These are phyloP conservation scores for Solanum lycopersicoides DNA, from an alignment of 257 asterid genomes.

Conservation along the genomic window DNA sequence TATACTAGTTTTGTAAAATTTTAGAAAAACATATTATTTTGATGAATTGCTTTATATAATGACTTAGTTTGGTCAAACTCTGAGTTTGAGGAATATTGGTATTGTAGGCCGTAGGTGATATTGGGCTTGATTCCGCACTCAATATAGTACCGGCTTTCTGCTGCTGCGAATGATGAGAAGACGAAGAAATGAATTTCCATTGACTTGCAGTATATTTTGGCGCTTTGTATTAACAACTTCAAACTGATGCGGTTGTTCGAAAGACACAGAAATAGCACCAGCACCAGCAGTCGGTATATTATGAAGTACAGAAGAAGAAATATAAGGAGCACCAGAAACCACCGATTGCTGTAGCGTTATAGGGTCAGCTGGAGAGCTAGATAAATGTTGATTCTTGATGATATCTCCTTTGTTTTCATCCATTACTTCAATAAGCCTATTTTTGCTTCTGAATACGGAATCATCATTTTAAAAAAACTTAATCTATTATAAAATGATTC, in stretches of 20 bases:
- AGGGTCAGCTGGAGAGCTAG: constrained; percentile 12
- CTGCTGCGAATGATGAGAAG: background rate
- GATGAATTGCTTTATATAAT: no score
- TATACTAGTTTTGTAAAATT: no score
- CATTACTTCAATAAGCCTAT: constrained; percentile 1
- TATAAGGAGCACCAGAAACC: constrained; percentile 5
- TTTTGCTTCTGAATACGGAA: no score
- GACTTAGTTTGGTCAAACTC: no score
- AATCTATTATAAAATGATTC: no score
- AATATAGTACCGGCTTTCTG: background rate
- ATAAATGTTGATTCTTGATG: constrained; percentile 16
- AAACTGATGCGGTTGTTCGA: constrained; percentile 8
- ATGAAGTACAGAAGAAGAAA: constrained; percentile 3
- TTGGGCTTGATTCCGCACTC: constrained; percentile 16
- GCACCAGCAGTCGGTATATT: background rate
- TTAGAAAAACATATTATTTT: no score
- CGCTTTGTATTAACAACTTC: constrained; percentile 19
- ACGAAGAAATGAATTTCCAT: constrained; percentile 25
- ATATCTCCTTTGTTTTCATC: constrained; percentile 25
- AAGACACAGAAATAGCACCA: background rate
- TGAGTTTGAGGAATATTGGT: background rate
- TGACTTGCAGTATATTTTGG: constrained; percentile 24
- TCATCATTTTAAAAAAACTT: no score
- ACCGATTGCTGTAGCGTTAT: background rate
- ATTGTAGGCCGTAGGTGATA: constrained; percentile 14